Base-by-base conservation (phyloP, 306 rosid species). In the Acacia crassicarpa region DNA sequence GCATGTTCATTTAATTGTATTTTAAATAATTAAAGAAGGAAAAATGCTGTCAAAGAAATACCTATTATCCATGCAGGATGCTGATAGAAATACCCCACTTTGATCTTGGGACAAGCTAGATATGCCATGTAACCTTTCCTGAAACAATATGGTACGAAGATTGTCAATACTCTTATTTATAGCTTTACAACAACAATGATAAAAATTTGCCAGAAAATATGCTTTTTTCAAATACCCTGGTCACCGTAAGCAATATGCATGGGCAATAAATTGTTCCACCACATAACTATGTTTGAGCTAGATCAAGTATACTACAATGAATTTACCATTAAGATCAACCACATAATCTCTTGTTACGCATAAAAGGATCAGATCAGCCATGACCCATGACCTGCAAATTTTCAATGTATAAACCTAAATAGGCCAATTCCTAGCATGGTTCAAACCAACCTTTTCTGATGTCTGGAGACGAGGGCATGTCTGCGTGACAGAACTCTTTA, bases 21-120 rank as follows among this genome's bases (percentile, higher is more conserved):
- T 9, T 35, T 78, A 81, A 46, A 35, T 81, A 72, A 68, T 81
- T 46, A 48, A 66, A 25, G 71, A 59, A 8, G 16, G 17, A 10
- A 81, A 56, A 12, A 69, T 30, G 48, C 56, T 56, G 27, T 23
- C 75, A 69, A 53, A 77, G 51, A 51, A 83, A 53, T 91, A 96
- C 99, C 98, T 86, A 82, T 84, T 90, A 83, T 96, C 97, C 97
- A 91, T 93, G 91, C 99, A 96, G 16, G 99, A 93, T 59, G 99
- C 97, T 56, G 97, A 86, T 77, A 96, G 87, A 74, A 88, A 83
- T 78, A 92, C 80, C 67, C 99, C 99, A 85, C 84, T 92, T 15
- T 77, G 87, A 86, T 96, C 99, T 86, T 96, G 99, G 78, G 99
- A 96, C 89, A 96, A 74, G 89, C 99, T 93, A 81, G 99, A 91